Conservation (phyloP, 1,139 yeast genomes). For the Pichia sp. region DNA sequence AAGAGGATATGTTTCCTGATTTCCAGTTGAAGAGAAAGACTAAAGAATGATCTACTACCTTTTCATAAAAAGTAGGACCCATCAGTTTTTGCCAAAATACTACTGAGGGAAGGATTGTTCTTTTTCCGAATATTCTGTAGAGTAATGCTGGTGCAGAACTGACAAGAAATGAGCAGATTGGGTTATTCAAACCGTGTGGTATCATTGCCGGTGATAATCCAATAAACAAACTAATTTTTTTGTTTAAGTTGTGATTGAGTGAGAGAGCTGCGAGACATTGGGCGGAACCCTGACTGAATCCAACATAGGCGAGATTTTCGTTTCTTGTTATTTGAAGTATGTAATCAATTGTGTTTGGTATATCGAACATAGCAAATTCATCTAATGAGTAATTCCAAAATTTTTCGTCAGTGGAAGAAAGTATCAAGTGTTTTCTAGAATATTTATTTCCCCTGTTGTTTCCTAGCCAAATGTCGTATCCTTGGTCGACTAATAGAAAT, state of each 20-base stretch:
- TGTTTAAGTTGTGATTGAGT: conserved; percentile 37
- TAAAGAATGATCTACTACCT: conserved; percentile 39
- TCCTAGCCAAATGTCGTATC: conserved; percentile 89
- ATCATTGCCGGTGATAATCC: conserved; percentile 47
- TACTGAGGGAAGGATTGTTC: conserved; percentile 45
- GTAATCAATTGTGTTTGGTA: conserved; percentile 69
- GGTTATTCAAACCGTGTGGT: conserved; percentile 41
- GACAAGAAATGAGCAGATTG: conserved; percentile 38
- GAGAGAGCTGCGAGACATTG: conserved; percentile 44
- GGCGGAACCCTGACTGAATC: conserved; percentile 48
- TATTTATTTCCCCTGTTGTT: conserved; percentile 88
- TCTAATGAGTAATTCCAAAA: conserved; percentile 86
- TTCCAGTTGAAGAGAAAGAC: conserved; percentile 42
- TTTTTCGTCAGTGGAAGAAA: conserved; percentile 42
- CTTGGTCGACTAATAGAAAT: conserved; percentile 66
- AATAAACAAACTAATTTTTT: conserved; percentile 36
- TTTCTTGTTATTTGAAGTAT: conserved; percentile 46
- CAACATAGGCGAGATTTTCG: conserved; percentile 36
- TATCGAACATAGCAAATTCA: conserved; percentile 78
- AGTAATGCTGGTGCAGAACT: conserved; percentile 38
- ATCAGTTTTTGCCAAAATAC: conserved; percentile 43
- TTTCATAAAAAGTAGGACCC: conserved; percentile 38
- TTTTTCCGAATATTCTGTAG: conserved; percentile 39
- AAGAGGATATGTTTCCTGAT: conserved; percentile 34
- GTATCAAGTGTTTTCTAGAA: conserved; percentile 40